These are phyloP conservation scores for Yamadazyma songkhlaensis DNA, from an alignment of 1,139 yeast genomes.

Conservation along the genomic window DNA sequence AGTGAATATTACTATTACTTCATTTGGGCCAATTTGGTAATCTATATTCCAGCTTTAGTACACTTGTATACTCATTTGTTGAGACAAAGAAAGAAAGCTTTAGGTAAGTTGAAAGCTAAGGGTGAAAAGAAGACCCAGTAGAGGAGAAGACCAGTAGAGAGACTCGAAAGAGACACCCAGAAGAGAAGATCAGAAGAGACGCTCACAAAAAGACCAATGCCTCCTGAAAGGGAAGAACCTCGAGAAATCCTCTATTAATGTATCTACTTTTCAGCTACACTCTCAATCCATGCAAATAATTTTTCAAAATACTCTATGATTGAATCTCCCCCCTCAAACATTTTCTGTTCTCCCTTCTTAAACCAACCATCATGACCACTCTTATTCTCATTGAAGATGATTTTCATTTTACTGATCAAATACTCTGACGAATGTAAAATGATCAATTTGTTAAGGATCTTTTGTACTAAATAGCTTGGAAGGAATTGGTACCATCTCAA, in stretches of 20 bases:
- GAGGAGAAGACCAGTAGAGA: not conserved
- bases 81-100: constrained; percentile 73
- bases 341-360: constrained; percentile 17
- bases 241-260: too few relatives aligned
- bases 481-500: constrained; percentile 42
- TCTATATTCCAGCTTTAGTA: constrained; percentile 86
- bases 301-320: constrained; percentile 32
- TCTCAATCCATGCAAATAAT: constrained; percentile 27
- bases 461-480: constrained; percentile 31
- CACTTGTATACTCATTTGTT: constrained; percentile 86
- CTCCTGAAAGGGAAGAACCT: too few relatives aligned
- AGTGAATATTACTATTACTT: constrained; percentile 55
- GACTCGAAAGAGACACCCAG: too few relatives aligned
- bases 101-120: constrained; percentile 30
- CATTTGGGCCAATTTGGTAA: constrained; percentile 54
- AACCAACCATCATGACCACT: constrained; percentile 4
- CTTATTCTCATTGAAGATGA: constrained; percentile 35
- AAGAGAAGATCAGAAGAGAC: not conserved
- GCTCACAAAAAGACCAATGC: too few relatives aligned
- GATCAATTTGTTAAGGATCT: constrained; percentile 28
- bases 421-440: constrained; percentile 30
- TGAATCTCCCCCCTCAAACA: constrained; percentile 33
- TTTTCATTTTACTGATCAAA: constrained; percentile 29
- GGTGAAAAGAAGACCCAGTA: constrained; percentile 10
- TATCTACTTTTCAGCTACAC: too few relatives aligned